A percentile compares a stretch with the other conserved stretches of the same genome.
These are phyloP conservation scores for Myrmaecium sp. DNA, from an alignment of 2,329 filamentous ascomycete species.

Conservation along the genomic window DNA sequence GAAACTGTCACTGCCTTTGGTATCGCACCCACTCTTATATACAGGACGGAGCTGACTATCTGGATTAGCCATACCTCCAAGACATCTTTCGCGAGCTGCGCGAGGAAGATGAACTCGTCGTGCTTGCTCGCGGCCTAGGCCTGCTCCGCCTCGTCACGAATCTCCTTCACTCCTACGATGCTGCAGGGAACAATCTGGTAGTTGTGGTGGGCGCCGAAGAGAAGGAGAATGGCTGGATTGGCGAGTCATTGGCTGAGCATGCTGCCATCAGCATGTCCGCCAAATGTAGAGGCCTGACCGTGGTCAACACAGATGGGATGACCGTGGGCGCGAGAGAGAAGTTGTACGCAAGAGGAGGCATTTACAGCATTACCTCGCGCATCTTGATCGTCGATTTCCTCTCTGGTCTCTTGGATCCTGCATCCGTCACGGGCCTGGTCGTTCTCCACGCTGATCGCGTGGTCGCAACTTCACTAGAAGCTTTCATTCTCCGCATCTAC, in stretches of 20 bases:
- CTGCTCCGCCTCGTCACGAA: conserved; percentile 89
- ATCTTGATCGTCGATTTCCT: conserved; percentile 90
- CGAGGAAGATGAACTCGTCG: conserved; percentile 79
- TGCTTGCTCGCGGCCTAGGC: conserved; percentile 81
- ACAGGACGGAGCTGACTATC: conserved; percentile 7
- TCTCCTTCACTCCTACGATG: conserved; percentile 90
- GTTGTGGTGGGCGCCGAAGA: conserved; percentile 81
- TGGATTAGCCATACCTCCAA: conserved; percentile 68
- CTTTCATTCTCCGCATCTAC: conserved; percentile 88
- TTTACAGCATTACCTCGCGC: conserved; percentile 89
- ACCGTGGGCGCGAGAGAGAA: conserved; percentile 77
- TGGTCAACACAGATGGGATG: conserved; percentile 90
- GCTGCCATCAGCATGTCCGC: conserved; percentile 74
- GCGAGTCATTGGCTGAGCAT: conserved; percentile 88
- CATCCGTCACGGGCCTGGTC: conserved; percentile 72
- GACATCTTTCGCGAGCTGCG: conserved; percentile 60
- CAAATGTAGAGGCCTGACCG: conserved; percentile 66
- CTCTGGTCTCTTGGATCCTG: conserved; percentile 63
- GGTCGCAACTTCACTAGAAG: conserved; percentile 73
- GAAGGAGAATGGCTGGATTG: conserved; percentile 90
- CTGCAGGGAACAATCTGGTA: conserved; percentile 82
- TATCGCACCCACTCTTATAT: conserved; percentile 16
- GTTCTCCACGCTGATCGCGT: conserved; percentile 79
- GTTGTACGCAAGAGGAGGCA: conserved; percentile 75
- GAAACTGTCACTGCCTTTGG: conserved; percentile 64